Conservation (phyloP, 768 basidiomycete genomes). For the Russula compacta region DNA sequence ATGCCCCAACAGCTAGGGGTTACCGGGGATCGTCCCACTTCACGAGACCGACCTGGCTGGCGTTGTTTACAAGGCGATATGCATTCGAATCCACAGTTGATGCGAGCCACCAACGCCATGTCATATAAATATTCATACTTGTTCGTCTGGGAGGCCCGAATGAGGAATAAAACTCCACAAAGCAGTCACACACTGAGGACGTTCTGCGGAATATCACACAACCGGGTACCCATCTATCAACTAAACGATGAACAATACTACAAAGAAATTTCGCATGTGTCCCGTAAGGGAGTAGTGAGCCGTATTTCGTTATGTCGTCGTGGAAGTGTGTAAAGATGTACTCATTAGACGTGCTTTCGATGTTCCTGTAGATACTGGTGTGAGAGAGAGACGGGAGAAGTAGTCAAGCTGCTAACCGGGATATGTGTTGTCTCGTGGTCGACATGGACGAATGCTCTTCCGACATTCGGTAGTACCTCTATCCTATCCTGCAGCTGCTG, state of each 20-base stretch:
- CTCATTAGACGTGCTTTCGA: slow-evolving; percentile 29
- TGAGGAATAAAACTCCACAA: background rate
- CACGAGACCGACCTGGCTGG: no score
- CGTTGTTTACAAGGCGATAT: background rate
- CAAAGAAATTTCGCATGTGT: background rate
- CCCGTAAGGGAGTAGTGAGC: background rate
- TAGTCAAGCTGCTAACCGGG: slow-evolving; percentile 35
- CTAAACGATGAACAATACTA: background rate
- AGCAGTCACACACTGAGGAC: background rate
- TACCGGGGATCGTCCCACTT: background rate
- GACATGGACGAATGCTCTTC: slow-evolving; percentile 90
- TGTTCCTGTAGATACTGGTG: slow-evolving; percentile 31
- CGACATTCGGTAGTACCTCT: slow-evolving; percentile 82
- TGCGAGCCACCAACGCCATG: background rate
- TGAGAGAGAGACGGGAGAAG: background rate
- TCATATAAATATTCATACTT: no score
- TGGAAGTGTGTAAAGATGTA: background rate
- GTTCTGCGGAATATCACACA: background rate
- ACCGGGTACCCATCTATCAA: background rate
- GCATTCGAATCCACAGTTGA: background rate
- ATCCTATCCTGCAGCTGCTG: slow-evolving; percentile 84
- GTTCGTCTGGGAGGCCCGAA: no score
- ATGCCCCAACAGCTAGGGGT: background rate
- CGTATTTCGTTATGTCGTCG: background rate
- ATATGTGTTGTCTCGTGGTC: slow-evolving; percentile 87